Percentiles rank a stretch among this genome's conserved stretches.
Evolutionary conservation across 805 yeast genomes (phyloP).

Genomic region (Schizosaccharomyces osmophilus): DNA sequence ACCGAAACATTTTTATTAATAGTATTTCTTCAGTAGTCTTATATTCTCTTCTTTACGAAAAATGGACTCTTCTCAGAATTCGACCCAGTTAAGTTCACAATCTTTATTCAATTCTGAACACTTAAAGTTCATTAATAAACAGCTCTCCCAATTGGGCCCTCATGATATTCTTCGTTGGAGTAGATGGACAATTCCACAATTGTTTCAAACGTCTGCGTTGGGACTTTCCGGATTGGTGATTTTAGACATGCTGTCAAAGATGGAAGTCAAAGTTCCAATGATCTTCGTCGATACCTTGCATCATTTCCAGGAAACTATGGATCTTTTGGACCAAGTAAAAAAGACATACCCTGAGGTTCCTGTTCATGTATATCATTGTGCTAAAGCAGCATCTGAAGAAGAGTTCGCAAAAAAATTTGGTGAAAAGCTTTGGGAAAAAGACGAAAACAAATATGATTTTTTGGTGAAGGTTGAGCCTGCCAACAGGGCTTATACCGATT

Average conservation of each 20-base stretch:
- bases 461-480: slow-evolving; percentile 83
- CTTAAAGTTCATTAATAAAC: slow-evolving; percentile 38
- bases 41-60: not conserved
- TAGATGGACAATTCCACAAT: slow-evolving; percentile 49
- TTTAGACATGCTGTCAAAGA: slow-evolving; percentile 49
- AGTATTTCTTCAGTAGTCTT: not conserved
- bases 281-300: slow-evolving; percentile 76
- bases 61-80: not conserved
- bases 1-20: too few relatives aligned
- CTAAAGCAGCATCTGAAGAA: slow-evolving; percentile 25
- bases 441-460: slow-evolving; percentile 62
- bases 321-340: slow-evolving; percentile 36
- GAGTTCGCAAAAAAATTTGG: slow-evolving; percentile 54
- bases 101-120: slow-evolving; percentile 24
- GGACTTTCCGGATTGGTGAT: slow-evolving; percentile 83
- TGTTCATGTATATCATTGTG: slow-evolving; percentile 46
- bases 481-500: slow-evolving; percentile 52
- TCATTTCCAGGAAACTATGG: slow-evolving; percentile 84
- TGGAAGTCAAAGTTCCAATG: slow-evolving; percentile 34
- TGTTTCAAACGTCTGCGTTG: slow-evolving; percentile 83
- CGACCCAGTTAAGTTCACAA: not conserved
- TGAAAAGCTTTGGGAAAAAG: slow-evolving; percentile 54
- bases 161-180: slow-evolving; percentile 67
- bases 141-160: slow-evolving; percentile 32
- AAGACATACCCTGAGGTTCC: slow-evolving; percentile 28